Base-by-base conservation (phyloP, 1,139 yeast species). In the Scheffersomyces quercinus region DNA sequence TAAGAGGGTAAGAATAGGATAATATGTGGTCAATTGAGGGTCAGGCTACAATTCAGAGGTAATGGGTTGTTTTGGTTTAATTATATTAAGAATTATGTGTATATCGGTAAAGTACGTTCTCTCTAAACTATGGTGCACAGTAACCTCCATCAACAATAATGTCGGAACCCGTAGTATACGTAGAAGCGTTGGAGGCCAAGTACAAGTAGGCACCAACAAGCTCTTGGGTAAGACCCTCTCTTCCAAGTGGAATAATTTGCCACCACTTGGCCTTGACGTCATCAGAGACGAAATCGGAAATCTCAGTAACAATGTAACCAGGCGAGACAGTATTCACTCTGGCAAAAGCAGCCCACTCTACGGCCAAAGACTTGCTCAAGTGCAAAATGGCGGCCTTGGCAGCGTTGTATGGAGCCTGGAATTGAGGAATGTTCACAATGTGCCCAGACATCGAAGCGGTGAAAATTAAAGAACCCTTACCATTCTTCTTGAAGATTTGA, bases 91-190 rank as follows among this genome's bases (percentile, higher is more conserved):
- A 6, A 20, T 20, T 20, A 20, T 20, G 26, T 20, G 26, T 20
- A 35, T 35, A 35, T 35, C 24, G 28, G n/a, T 5, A 16, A 26
- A 35, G 12, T 10, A 20, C 16, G 28, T 30, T 39, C 13, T 13
- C 24, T 39, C 35, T 39, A n/a, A 47, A 48, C n/a, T 62, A 68
- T 53, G 75, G 74, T 37, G 71, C 73, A 47, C 67, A 57, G 74
- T 87, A 88, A 41, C 96, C 97, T 55, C 97, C 97, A 58, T 88
- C 97, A 44, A 88, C 95, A 52, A 85, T 72, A 53, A 88, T 68
- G 65, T 88, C 89, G 56, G 85, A 81, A 52, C 96, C 97, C 11
- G 95, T 88, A 44, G 95, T 81, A 68, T 84, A 88, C 15, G 89
- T 79, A 35, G 89, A 76, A 16, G 95, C 96, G 59, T 87, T 84